A percentile compares a stretch with the other conserved stretches of the same genome.
phyloP scores from a whole-genome alignment of 2,329 filamentous ascomycete genomes.

The Hypocrella siamensis region DNA sequence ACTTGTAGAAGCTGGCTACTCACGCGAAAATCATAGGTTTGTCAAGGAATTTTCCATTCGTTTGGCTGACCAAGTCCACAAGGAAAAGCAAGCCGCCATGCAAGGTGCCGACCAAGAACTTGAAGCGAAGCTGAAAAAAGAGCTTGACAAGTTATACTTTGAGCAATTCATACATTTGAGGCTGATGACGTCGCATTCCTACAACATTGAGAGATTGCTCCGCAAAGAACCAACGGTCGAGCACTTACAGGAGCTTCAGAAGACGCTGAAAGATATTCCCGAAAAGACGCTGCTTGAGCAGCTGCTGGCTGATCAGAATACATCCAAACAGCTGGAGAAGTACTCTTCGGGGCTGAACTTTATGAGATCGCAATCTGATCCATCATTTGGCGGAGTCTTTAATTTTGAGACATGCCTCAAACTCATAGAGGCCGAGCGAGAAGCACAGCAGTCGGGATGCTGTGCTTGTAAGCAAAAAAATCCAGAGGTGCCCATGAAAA shows the following conservation, averaged over 20 bases:
- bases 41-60: not conserved
- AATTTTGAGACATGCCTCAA: conserved; percentile 7
- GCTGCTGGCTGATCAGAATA: not conserved
- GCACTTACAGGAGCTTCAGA: conserved; percentile 1
- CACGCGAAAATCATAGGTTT: not conserved
- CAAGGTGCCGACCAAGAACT: not conserved
- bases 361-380: conserved; percentile 1
- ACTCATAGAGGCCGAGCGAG: conserved; percentile 5
- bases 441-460: conserved; percentile 1
- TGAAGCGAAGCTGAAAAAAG: not conserved
- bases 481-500: fast-evolving
- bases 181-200: conserved; percentile 10
- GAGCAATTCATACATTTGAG: not conserved
- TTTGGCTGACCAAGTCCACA: not conserved
- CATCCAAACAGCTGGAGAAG: not conserved
- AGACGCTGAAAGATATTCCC: not conserved
- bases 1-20: not conserved
- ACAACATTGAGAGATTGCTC: conserved; percentile 14
- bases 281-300: conserved; percentile 4
- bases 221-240: not conserved
- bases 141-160: not conserved
- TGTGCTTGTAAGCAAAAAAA: conserved; percentile 2
- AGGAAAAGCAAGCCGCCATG: not conserved
- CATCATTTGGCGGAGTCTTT: conserved; percentile 7
- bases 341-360: conserved; percentile 6